phyloP scores from a whole-genome alignment of 228 moss, liverwort and hornwort genomes.

The Sphagnum fallax region DNA sequence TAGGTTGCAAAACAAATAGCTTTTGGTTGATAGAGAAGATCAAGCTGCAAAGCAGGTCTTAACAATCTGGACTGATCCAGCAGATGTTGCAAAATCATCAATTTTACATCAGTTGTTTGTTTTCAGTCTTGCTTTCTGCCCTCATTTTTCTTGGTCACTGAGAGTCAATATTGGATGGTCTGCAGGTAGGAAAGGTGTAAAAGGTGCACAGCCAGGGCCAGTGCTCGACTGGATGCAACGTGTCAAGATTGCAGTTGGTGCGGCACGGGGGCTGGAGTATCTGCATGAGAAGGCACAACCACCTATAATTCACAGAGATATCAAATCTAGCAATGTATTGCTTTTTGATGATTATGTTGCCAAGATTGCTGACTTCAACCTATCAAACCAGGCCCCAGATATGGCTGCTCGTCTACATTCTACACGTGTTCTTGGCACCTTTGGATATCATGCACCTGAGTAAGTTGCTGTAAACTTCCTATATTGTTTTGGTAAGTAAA shows the following conservation, averaged over 20 bases:
- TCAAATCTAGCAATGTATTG: slow-evolving; percentile 94
- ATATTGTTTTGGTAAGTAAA: neutral
- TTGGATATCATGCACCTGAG: slow-evolving; percentile 99
- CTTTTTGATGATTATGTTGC: slow-evolving; percentile 89
- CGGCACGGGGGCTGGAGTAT: slow-evolving; percentile 94
- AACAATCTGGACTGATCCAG: neutral
- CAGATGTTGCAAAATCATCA: neutral
- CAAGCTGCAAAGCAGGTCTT: too few relatives aligned
- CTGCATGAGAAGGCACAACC: slow-evolving; percentile 98
- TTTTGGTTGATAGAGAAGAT: too few relatives aligned
- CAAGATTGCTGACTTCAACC: slow-evolving; percentile 97
- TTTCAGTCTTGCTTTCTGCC: neutral
- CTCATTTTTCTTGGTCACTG: neutral
- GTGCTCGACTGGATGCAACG: slow-evolving; percentile 99
- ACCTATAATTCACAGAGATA: slow-evolving; percentile 91
- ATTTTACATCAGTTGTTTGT: neutral
- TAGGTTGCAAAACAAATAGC: too few relatives aligned
- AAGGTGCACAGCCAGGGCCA: slow-evolving; percentile 98
- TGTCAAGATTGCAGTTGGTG: slow-evolving; percentile 97
- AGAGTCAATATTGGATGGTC: neutral
- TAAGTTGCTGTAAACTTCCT: slow-evolving; percentile 12
- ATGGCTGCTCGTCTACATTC: slow-evolving; percentile 99
- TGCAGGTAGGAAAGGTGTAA: slow-evolving; percentile 97
- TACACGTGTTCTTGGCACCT: slow-evolving; percentile 96
- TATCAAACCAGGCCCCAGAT: slow-evolving; percentile 97